Percentiles rank a stretch among this genome's conserved stretches.
Evolutionary conservation across 2,329 filamentous ascomycete genomes (phyloP).

Genomic region (Passalora sequoiae): DNA sequence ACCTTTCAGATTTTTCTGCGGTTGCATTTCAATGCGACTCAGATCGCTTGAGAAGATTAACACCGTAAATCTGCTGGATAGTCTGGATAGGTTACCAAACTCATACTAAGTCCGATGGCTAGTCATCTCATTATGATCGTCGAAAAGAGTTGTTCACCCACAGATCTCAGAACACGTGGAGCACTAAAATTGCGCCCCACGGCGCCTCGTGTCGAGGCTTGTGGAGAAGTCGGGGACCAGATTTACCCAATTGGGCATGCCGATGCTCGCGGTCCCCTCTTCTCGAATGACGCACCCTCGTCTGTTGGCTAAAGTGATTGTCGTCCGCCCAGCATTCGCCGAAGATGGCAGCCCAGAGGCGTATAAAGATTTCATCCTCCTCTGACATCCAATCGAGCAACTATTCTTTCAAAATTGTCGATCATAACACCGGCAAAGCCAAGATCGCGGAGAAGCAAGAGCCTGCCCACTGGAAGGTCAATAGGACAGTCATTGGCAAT

Average conservation of each 20-base stretch:
- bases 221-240: neutral
- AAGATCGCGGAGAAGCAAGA: constrained; percentile 35
- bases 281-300: constrained; percentile 1
- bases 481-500: constrained; percentile 34
- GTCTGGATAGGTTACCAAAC: too few species aligned
- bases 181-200: neutral
- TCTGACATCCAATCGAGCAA: constrained; percentile 38
- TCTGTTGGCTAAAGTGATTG: constrained; percentile 2
- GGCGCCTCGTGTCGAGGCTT: constrained; percentile 4
- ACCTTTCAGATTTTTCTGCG: too few species aligned
- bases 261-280: constrained; percentile 2
- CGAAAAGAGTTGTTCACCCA: too few species aligned
- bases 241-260: constrained; percentile 5
- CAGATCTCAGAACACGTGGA: neutral
- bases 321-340: constrained; percentile 9
- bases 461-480: constrained; percentile 29
- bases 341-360: constrained; percentile 16
- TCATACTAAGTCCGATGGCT: too few species aligned
- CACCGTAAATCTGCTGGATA: too few species aligned
- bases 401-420: constrained; percentile 35
- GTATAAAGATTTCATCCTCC: constrained; percentile 36
- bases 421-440: constrained; percentile 34
- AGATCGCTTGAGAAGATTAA: too few species aligned
- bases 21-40: too few species aligned
- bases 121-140: too few species aligned